Base-by-base conservation (phyloP, 2,329 filamentous ascomycete genomes). In the Rutstroemia sp. region DNA sequence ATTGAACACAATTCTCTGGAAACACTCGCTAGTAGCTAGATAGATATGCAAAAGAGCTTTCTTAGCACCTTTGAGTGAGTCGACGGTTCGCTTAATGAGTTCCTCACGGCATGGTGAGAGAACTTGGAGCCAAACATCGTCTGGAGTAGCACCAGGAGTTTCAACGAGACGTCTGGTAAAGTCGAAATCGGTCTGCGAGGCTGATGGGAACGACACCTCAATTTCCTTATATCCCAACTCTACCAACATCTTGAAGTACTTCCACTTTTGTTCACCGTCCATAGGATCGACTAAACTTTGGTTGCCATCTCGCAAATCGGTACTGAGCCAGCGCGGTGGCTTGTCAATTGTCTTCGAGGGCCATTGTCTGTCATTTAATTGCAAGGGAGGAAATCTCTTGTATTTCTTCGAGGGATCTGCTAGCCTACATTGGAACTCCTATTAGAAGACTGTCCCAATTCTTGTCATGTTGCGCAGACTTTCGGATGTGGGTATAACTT, bases 141-240 rank as follows among this genome's bases (percentile, higher is more conserved):
- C 89, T 54, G 92, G 91, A 8, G 92, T 82, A 14, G 84, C 80
- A 42, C 88, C 89, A 10, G 89, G 88, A 1, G 90, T 95, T 67
- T 95, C 86, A 62, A 96, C 83, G 64, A 97, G 77, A 67, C 86
- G 84, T 64, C 90, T 81, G 42, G 91, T 96, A 70, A 97, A 97
- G 76, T 96, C 89, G 76, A 92, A 97, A 75, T 97, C 94, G 68
- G 88, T 96, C 70, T 95, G 87, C 40, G 91, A 96, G 14, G 92
- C 91, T 0, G 91, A 95, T 50, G 92, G 92, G 74, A 96, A 97
- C 4, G 92, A 94, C 19, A 96, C 87, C 71, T 97, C 92, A 63
- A 97, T 96, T 75, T 97, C 92, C 75, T 96, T 97, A 80, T 95
- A 97, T 65, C 94, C 92, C 50, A 96, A 80, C 60, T 92, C 84